Conservation (phyloP, 139 green algal species). For the Edaphochlamys debaryana region DNA sequence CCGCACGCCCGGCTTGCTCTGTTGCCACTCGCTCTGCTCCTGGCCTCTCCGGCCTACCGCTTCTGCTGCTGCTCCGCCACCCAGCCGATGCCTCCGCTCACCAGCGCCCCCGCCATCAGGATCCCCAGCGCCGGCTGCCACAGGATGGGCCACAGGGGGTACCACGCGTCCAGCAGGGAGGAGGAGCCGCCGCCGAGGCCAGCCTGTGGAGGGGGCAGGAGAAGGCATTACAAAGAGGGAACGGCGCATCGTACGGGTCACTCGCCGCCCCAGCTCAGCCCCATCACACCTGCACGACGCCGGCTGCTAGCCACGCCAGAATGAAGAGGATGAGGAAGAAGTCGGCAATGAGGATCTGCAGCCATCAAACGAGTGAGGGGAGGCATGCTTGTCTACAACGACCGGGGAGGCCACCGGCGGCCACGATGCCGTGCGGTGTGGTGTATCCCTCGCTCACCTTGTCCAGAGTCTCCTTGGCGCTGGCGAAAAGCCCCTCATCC, state of each 20-base stretch:
- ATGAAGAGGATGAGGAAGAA: conserved; percentile 88
- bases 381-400: too few species aligned
- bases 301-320: conserved; percentile 76
- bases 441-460: not conserved
- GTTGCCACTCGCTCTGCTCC: too few species aligned
- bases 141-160: conserved; percentile 79
- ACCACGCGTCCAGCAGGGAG: conserved; percentile 77
- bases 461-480: conserved; percentile 28
- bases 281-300: conserved; percentile 56
- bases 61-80: conserved; percentile 23
- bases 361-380: not conserved
- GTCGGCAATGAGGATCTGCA: conserved; percentile 88
- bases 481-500: not conserved
- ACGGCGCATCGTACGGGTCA: too few species aligned
- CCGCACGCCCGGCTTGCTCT: too few species aligned
- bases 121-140: conserved; percentile 89
- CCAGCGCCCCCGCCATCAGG: conserved; percentile 86
- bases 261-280: too few species aligned
- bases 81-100: conserved; percentile 76
- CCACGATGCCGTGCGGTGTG: too few species aligned
- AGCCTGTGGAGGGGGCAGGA: not conserved
- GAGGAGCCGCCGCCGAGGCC: not conserved
- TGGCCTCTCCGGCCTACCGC: too few species aligned
- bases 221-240: too few species aligned
- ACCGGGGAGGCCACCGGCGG: too few species aligned